Base-by-base conservation (phyloP, 2,329 filamentous ascomycete species). In the Trichophyton equinum region DNA sequence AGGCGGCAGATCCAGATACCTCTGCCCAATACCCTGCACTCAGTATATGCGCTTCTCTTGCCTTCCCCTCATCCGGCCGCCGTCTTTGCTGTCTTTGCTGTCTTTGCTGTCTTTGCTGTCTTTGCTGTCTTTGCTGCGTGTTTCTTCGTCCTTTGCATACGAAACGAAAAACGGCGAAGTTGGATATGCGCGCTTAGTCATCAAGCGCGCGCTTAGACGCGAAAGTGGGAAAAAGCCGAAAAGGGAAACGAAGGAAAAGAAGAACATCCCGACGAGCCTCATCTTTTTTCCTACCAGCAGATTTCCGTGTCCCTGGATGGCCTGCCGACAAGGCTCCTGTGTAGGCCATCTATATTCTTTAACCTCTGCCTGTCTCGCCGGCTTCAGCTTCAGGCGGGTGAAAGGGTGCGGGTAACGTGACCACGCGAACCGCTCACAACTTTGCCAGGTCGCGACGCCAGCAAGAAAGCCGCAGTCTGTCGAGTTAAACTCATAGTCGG, bases 361-460 rank as follows among this genome's bases (percentile, higher is more conserved):
- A 59, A 40, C 47, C 25, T 40, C 36, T 22, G 11, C 22, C 18
- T 9, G 51, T 27, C 8, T 36, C 51, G 8, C 3, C 46, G 18
- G 2, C 51, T 55, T 55, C 30, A 36, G 7, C 7, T 55, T 36
- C 30, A 6, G 22, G 25, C n/a, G 40, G n/a, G 40, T 36, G 2
- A 40, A 42, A 36, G 40, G 27, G 47, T 25, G 44, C 46, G 44
- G 55, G 62, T 65, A 64, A 65, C 64, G 62, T 65, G 64, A 65
- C 61, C 59, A 65, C 64, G 64, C 64, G 64, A 53, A 62, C 46
- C 40, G 27, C 56, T 25, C 38, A 20, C 40, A 36, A 44, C 56
- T 58, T 44, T 46, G 56, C 40, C 30, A 44, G 40, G 38, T 58
- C 56, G 56, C 56, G 56, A 58, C 56, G 56, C 56, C 51, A 22